phyloP scores from a whole-genome alignment of 2,329 filamentous ascomycete genomes.

The Moelleriella libera region DNA sequence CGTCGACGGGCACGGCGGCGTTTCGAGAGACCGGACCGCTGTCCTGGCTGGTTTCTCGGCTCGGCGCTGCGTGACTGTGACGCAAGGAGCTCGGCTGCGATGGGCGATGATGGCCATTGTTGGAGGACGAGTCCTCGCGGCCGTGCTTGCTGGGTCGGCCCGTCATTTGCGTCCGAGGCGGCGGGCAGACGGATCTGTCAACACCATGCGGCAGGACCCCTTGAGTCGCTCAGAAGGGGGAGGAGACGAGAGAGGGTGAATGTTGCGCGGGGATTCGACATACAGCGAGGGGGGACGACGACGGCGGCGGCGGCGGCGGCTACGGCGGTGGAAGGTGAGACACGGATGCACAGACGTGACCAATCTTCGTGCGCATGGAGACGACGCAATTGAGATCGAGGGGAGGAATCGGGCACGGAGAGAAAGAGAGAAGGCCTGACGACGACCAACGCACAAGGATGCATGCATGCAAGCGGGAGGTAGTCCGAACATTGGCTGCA shows the following conservation, averaged over 20 bases:
- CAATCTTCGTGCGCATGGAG: too few relatives aligned
- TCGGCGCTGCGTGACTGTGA: conserved; percentile 24
- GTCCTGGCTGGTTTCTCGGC: conserved; percentile 7
- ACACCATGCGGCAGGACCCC: neutral
- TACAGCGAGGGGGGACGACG: too few relatives aligned
- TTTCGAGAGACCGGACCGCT: conserved; percentile 5
- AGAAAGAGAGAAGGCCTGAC: too few relatives aligned
- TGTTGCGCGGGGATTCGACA: too few relatives aligned
- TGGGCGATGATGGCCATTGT: conserved; percentile 23
- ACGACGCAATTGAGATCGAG: neutral
- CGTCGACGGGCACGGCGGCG: conserved; percentile 4
- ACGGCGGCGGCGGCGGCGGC: too few relatives aligned
- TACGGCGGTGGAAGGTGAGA: neutral
- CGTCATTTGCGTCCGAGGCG: conserved; percentile 9
- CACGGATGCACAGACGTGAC: neutral
- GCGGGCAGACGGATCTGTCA: neutral
- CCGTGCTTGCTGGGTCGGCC: conserved; percentile 13
- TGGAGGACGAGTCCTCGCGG: conserved; percentile 13
- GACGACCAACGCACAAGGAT: too few relatives aligned
- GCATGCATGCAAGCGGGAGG: neutral
- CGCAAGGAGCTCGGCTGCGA: conserved; percentile 30
- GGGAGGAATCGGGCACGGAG: neutral
- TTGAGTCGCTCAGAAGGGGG: neutral
- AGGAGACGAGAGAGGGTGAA: neutral
- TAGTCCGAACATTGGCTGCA: too few relatives aligned